Evolutionary conservation across 352 stramenopile genomes (phyloP), one percentile per base, ranked within the genome.

Genomic region (Pythium monospermum): DNA sequence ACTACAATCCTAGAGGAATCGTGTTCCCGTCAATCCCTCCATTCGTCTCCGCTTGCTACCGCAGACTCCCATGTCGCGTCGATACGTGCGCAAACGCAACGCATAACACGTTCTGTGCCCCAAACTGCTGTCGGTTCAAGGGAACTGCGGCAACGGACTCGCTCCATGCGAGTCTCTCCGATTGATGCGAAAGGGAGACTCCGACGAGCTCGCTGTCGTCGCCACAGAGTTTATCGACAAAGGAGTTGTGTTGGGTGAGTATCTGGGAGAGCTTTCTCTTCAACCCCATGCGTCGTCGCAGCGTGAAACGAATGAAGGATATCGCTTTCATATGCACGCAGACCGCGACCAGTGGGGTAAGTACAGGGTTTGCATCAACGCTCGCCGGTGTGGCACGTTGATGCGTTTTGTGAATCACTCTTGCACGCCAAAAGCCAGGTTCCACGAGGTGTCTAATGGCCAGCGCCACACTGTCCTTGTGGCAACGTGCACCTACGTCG

Each of bases 381-480:
- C 21, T 13, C 45, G 31, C 10, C 6, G 23, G n/a, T n/a, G 15
- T 15, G 45, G 45, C 3, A 31, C 19, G 4, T 21, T 52, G 6
- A 52, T 52, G 45, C 1, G 45, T 4, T 52, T 52, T 30, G 25
- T 52, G 6, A 52, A 52, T 16, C 45, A 52, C 22, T 30, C 18
- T n/a, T 52, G 45, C 45, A 41, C 21, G 3, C 31, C 45, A 22
- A 22, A 18, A 10, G 13, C 45, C 5, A 25, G 10, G 19, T 52
- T 52, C 21, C n/a, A 52, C 32, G 45, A 52, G 23, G n/a, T 52
- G 19, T 19, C 2, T 6, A 52, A 52, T 16, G 33, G 32, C 4
- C 23, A 15, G 10, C 16, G 16, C 19, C 10, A 23, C 0, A 35
- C 22, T 11, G 22, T 52, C 22, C 22, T 42, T 0, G 45, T 30